Evolutionary conservation across 2,329 filamentous ascomycete genomes (phyloP), one percentile per base, ranked within the genome.

Genomic region (Nemania diffusa): DNA sequence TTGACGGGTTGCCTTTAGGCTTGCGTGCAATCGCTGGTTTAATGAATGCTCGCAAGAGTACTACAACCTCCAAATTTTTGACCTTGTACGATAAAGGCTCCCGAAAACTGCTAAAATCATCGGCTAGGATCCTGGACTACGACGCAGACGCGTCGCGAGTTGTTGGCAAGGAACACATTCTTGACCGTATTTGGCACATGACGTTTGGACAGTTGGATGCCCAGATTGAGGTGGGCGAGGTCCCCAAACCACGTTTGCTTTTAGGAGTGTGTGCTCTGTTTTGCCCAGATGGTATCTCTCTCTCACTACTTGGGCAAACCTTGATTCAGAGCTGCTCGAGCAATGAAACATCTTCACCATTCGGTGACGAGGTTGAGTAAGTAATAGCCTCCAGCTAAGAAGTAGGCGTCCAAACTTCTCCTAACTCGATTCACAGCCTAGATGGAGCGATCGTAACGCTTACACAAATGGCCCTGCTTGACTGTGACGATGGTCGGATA

Each of bases 271-370:
- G 17, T 9, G 8, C 29, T 22, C 51, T 55, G 24, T 24, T 55
- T 2, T 37, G 51, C 32, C 51, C 51, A 55, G 51, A 55, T 55
- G 51, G 51, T 5, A 37, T 55, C 7, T 29, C 51, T 13, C 32
- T 22, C 3, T 55, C 51, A 24, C n/a, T 55, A 20, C 17, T 53
- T 29, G 48, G 46, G 44, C 15, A 24, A 32, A 32, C 29, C 9
- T 9, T 32, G 29, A 32, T 9, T 5, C 5, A 5, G 29, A 32
- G 29, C 29, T 32, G 29, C 32, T 34, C 32, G 5, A 34, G 32
- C 32, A n/a, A n/a, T n/a, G n/a, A n/a, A n/a, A n/a, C n/a, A n/a
- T n/a, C n/a, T n/a, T n/a, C n/a, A n/a, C n/a, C n/a, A n/a, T n/a
- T n/a, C n/a, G n/a, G n/a, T n/a, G n/a, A n/a, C n/a, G n/a, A n/a